These are phyloP conservation scores for Adenanthera pavonina DNA, from an alignment of 306 rosid species.

Conservation along the genomic window DNA sequence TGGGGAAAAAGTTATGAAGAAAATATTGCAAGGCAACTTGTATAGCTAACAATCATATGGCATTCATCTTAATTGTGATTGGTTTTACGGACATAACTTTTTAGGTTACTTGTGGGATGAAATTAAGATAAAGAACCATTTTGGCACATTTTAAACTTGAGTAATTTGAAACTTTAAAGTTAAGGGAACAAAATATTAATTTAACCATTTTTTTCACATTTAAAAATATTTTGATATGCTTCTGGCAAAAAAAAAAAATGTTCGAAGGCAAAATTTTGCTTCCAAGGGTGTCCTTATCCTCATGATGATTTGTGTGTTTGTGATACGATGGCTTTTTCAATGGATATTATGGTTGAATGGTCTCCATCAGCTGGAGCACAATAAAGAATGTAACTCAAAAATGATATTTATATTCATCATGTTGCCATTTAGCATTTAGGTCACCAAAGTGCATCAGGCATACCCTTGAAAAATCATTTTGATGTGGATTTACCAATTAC, in stretches of 20 bases:
- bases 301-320: not conserved
- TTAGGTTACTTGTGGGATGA: not conserved
- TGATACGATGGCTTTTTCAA: constrained; percentile 8
- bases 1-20: not conserved
- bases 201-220: not conserved
- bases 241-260: too few species aligned
- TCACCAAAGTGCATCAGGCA: not conserved
- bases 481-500: not conserved
- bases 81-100: not conserved
- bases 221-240: not conserved
- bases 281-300: not conserved
- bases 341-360: not conserved
- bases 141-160: too few species aligned
- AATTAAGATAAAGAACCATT: not conserved
- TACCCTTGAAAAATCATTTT: not conserved
- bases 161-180: too few species aligned
- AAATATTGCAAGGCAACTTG: not conserved
- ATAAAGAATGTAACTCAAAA: not conserved
- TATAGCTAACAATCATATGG: not conserved
- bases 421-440: not conserved
- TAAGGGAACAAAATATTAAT: too few species aligned
- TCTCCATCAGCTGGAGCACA: not conserved
- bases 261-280: not conserved
- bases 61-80: not conserved
- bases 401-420: not conserved